These are phyloP conservation scores for Penicillium sp. DNA, from an alignment of 2,329 filamentous ascomycete species.

Conservation along the genomic window DNA sequence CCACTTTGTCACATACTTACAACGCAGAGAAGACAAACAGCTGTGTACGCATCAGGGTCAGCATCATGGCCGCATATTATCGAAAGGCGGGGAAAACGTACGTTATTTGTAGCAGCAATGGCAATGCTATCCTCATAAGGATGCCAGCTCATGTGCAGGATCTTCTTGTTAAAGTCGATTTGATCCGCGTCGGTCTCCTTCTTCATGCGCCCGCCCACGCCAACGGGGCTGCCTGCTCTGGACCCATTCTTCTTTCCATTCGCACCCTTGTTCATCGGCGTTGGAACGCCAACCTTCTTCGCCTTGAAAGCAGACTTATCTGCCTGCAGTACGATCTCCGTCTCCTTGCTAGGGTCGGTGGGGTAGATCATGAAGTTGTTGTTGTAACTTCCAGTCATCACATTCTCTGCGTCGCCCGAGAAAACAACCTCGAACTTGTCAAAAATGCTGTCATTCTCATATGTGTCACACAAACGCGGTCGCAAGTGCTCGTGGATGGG, in stretches of 20 bases:
- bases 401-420: constrained; percentile 94
- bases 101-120: constrained; percentile 98
- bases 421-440: constrained; percentile 99
- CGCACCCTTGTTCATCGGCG: constrained; percentile 79
- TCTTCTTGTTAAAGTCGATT: constrained; percentile 99
- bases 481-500: constrained; percentile 95
- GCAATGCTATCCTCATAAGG: constrained; percentile 99
- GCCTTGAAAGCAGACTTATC: constrained; percentile 99
- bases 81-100: too few relatives aligned
- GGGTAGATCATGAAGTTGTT: constrained; percentile 99
- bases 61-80: too few relatives aligned
- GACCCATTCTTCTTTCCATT: constrained; percentile 79
- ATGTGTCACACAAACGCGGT: constrained; percentile 90
- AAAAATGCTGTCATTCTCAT: constrained; percentile 98
- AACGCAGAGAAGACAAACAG: constrained; percentile 73
- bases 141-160: constrained; percentile 99
- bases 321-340: constrained; percentile 91
- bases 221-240: constrained; percentile 77
- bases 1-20: too few relatives aligned
- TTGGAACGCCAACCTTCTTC: constrained; percentile 97
- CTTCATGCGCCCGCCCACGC: constrained; percentile 85
- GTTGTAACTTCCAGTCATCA: constrained; percentile 99
- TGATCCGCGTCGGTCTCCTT: constrained; percentile 99
- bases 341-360: constrained; percentile 87
- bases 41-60: constrained; percentile 43